Conservation (phyloP, 768 basidiomycete species). For the Boletus edulis region DNA sequence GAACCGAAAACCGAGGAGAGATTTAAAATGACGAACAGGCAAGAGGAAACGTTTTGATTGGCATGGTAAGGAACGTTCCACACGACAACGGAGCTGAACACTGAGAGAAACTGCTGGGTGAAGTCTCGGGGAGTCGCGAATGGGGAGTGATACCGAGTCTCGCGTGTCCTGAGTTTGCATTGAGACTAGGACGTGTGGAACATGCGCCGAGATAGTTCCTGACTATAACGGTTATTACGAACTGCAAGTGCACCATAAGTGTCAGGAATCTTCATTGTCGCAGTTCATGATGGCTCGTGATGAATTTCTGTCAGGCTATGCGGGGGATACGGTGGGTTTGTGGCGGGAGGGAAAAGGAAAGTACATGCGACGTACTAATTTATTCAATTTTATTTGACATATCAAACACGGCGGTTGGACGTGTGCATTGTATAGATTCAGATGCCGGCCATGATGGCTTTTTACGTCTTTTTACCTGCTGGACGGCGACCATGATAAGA, state of each 20-base stretch:
- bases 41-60: slow-evolving; percentile 21
- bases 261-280: background rate
- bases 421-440: background rate
- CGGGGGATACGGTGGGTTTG: background rate
- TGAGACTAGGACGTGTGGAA: background rate
- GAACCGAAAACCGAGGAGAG: slow-evolving; percentile 6
- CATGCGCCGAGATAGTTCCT: background rate
- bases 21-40: slow-evolving; percentile 17
- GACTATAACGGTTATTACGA: slow-evolving; percentile 5
- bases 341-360: slow-evolving; percentile 1
- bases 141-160: background rate
- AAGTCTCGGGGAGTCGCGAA: background rate
- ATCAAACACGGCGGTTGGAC: background rate
- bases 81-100: background rate
- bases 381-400: background rate
- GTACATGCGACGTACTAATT: background rate
- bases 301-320: background rate
- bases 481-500: slow-evolving; percentile 2
- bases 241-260: slow-evolving; percentile 10
- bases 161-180: background rate
- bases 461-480: slow-evolving; percentile 20
- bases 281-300: background rate
- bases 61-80: slow-evolving; percentile 11
- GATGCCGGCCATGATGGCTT: background rate
- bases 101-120: background rate